phyloP scores from a whole-genome alignment of 306 rosid genomes.

The Lagenaria siceraria region DNA sequence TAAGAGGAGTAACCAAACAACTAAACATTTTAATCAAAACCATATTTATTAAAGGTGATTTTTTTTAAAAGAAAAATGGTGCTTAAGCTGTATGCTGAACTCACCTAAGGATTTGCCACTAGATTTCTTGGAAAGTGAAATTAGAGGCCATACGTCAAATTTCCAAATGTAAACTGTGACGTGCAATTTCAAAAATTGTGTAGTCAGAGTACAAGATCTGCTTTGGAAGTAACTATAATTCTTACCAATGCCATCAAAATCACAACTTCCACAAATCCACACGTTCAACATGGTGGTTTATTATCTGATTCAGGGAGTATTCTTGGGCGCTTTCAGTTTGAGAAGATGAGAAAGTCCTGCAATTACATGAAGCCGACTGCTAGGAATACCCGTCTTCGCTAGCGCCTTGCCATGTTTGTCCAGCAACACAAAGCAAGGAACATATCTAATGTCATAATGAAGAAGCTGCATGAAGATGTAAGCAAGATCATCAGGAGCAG shows the following conservation, averaged over 20 bases:
- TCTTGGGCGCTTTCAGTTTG: constrained; percentile 43
- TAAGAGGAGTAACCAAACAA: too few relatives aligned
- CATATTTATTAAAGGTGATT: too few relatives aligned
- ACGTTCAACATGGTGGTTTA: background rate
- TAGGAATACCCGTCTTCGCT: constrained; percentile 72
- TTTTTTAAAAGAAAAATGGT: too few relatives aligned
- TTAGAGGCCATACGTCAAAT: background rate
- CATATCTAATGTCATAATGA: constrained; percentile 70
- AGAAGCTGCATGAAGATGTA: constrained; percentile 48
- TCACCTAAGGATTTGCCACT: background rate
- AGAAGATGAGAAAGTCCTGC: constrained; percentile 88
- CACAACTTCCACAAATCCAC: background rate
- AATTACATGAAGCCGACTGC: constrained; percentile 71
- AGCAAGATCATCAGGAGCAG: background rate
- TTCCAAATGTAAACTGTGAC: background rate
- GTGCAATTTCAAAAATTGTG: background rate
- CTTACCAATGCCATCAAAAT: background rate
- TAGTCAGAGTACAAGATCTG: background rate
- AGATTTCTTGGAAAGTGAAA: background rate
- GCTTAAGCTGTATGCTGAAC: too few relatives aligned
- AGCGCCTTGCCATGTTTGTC: constrained; percentile 75
- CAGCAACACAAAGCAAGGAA: constrained; percentile 78
- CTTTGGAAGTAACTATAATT: background rate
- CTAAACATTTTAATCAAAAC: too few relatives aligned
- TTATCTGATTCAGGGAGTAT: constrained; percentile 6